Evolutionary conservation across 1,139 yeast species (phyloP).

Genomic region (Torulaspora globosa): DNA sequence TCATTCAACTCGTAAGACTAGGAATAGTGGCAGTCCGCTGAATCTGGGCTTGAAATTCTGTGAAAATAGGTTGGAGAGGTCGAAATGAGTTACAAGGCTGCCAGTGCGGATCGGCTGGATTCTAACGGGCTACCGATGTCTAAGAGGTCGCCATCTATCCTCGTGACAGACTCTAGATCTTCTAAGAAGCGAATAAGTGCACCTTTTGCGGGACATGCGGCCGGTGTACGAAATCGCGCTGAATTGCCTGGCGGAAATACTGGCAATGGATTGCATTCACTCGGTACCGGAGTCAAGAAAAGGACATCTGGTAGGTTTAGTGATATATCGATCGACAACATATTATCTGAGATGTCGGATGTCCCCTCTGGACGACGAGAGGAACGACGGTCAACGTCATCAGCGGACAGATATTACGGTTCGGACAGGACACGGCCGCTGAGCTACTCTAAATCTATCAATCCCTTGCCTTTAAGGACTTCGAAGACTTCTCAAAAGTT

Average conservation of each 20-base stretch:
- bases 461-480: slow-evolving; percentile 75
- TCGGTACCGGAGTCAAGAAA: slow-evolving; percentile 7
- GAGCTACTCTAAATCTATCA: slow-evolving; percentile 50
- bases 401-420: slow-evolving; percentile 25
- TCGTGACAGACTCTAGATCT: slow-evolving; percentile 83
- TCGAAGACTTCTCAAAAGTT: slow-evolving; percentile 81
- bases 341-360: slow-evolving; percentile 71
- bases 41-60: neutral
- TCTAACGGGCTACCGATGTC: slow-evolving; percentile 20
- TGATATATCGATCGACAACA: slow-evolving; percentile 66
- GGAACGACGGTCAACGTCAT: slow-evolving; percentile 38
- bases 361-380: slow-evolving; percentile 62
- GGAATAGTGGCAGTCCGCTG: neutral
- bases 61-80: neutral
- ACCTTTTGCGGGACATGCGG: slow-evolving; percentile 66
- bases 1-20: neutral
- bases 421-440: slow-evolving; percentile 20
- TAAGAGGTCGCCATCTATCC: slow-evolving; percentile 77
- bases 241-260: slow-evolving; percentile 10
- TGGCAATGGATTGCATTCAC: neutral
- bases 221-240: slow-evolving; percentile 18
- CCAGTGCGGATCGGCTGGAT: slow-evolving; percentile 3
- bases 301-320: slow-evolving; percentile 43
- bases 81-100: slow-evolving; percentile 14
- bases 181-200: slow-evolving; percentile 63